Evolutionary conservation across 352 stramenopile genomes (phyloP), one percentile per base, ranked within the genome.

Genomic region (Phytophthora melonis): DNA sequence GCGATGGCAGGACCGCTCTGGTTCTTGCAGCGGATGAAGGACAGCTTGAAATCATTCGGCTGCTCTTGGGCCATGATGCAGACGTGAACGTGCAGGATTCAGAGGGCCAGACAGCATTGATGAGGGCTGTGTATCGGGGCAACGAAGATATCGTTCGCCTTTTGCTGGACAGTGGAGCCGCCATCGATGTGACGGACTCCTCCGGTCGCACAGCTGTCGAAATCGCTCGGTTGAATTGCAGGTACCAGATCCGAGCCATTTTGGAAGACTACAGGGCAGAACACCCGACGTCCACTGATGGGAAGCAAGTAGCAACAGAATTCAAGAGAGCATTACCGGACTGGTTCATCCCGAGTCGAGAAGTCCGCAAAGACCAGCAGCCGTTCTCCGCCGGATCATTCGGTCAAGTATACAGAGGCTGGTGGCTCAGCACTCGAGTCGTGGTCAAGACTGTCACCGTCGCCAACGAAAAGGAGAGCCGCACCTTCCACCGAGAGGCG

Each of bases 131-230:
- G 21, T 52, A 72, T 25, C 45, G 66, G 16, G 58, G 36, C 2
- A 19, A 67, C 43, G 66, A 72, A 27, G 66, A 72, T 14, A 72
- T 66, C 18, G 49, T 67, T 27, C 49, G 39, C 3, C 36, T 67
- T 2, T 25, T 72, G 5, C 50, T 72, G 5, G 58, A 72, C n/a
- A 66, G 36, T 11, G n/a, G 23, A 7, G 66, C 27, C 1, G n/a
- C 45, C 9, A 19, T 54, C 23, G 23, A 58, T 25, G 5, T 30
- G 19, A 41, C 9, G 11, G 39, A 67, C 30, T 27, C 8, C 5
- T 66, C 19, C 9, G 58, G 39, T 18, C 50, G 36, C 36, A 67
- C 36, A 13, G 66, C 66, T 4, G 5, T n/a, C 19, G 50, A 57
- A 6, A 67, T 72, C n/a, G 66, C 66, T 8, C n/a, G 19, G 34